Evolutionary conservation across 2,329 filamentous ascomycete species (phyloP).

Genomic region (Penicillium freii): DNA sequence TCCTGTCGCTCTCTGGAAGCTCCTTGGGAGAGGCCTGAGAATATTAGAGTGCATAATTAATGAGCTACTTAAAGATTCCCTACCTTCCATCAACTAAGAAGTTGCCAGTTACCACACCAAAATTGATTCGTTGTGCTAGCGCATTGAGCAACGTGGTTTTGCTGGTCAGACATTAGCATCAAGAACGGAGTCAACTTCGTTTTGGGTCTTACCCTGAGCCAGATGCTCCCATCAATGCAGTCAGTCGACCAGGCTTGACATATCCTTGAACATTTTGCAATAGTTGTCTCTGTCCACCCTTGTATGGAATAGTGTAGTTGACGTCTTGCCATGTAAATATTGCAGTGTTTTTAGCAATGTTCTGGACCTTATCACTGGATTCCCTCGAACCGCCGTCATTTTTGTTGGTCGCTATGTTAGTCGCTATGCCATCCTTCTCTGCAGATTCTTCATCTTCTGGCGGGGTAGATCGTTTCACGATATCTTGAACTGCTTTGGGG

Average conservation of each 20-base stretch:
- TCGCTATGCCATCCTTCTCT: conserved; percentile 24
- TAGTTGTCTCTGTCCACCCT: conserved; percentile 47
- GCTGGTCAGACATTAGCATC: conserved; percentile 25
- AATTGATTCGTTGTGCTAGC: conserved; percentile 46
- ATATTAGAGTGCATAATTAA: conserved; percentile 8
- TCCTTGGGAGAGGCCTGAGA: conserved; percentile 41
- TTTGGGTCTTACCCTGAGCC: conserved; percentile 47
- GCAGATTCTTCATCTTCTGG: conserved; percentile 54
- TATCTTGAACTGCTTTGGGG: conserved; percentile 57
- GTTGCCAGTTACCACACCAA: conserved; percentile 45
- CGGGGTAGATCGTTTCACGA: conserved; percentile 50
- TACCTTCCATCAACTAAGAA: conserved; percentile 49
- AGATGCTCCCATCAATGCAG: conserved; percentile 77
- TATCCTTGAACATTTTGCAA: conserved; percentile 66
- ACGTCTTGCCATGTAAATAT: conserved; percentile 86
- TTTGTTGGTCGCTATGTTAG: conserved; percentile 13
- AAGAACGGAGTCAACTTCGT: no score
- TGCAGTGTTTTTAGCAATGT: conserved; percentile 63
- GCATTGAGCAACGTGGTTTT: conserved; percentile 51
- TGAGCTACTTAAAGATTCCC: conserved; percentile 4
- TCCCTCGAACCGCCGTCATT: conserved; percentile 20
- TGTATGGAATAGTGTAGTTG: conserved; percentile 63
- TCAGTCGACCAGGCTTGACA: conserved; percentile 73
- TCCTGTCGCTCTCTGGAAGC: conserved; percentile 55
- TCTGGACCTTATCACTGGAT: conserved; percentile 39